Conservation (phyloP, 768 basidiomycete genomes). For the Dentipellis fragilis region DNA sequence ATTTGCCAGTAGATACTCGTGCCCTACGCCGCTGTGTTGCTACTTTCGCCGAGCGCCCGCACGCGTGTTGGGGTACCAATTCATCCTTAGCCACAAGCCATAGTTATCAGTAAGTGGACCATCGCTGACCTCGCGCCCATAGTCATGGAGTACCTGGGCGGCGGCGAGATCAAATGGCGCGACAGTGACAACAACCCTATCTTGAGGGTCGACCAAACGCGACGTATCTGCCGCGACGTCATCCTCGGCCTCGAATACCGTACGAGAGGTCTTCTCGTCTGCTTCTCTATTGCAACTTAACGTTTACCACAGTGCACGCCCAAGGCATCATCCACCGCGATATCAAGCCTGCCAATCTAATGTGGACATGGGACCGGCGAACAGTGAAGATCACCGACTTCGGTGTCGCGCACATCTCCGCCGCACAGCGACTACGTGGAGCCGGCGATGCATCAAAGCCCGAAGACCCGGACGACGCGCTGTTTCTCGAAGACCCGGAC, state of each 20-base stretch:
- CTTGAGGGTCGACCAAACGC: conserved; percentile 73
- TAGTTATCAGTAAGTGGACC: not conserved
- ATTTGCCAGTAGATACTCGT: conserved; percentile 1
- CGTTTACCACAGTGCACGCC: conserved; percentile 63
- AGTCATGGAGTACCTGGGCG: conserved; percentile 96
- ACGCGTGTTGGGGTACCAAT: not conserved
- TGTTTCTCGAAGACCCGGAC: conserved; percentile 46
- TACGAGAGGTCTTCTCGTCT: conserved; percentile 32
- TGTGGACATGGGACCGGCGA: conserved; percentile 79
- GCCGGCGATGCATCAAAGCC: conserved; percentile 20
- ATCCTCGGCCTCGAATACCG: conserved; percentile 92
- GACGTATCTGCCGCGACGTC: conserved; percentile 86
- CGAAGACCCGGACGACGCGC: conserved; percentile 42
- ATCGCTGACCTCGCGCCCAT: not conserved
- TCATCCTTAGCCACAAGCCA: not conserved
- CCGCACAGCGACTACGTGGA: conserved; percentile 48
- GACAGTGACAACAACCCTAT: conserved; percentile 54
- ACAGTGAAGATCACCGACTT: conserved; percentile 98
- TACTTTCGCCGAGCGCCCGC: not conserved
- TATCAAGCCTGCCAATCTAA: conserved; percentile 96
- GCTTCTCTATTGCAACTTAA: conserved; percentile 11
- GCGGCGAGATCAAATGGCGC: conserved; percentile 92
- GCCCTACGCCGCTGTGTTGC: not conserved
- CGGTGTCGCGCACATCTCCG: conserved; percentile 93
- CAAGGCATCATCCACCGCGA: conserved; percentile 99